Base-by-base conservation (phyloP, 495 filamentous ascomycete species). In the Penicillium antarcticum region DNA sequence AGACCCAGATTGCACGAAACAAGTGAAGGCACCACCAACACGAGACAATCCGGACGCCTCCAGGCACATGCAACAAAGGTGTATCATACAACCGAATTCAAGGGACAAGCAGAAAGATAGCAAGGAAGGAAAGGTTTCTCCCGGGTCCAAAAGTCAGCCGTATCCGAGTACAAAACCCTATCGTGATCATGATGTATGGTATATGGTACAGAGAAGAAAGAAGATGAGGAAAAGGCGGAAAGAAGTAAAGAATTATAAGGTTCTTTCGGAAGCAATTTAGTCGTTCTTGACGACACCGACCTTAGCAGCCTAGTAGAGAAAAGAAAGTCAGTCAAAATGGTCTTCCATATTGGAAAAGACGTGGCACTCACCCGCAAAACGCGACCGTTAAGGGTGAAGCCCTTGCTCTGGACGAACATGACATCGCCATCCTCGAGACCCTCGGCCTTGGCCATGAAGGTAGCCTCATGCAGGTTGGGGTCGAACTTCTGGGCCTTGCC, bases 401-500 rank as follows among this genome's bases (percentile, higher is more conserved):
- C 94, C 78, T 96, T 97, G 78, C 89, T 88, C 80, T 96, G 91
- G 26, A 87, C 88, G 67, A 87, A 84, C 73, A 97, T 92, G 53
- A 96, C 88, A 37, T 83, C 87, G 62, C 91, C 91, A 60, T 97
- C 80, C 71, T 96, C 89, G 79, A 92, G 91, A 44, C 77, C 88
- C 23, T 81, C 76, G 73, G 88, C 80, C 50, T 88, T 88, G 10
- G 89, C 81, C 85, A 91, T 88, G 76, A 97, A 98, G 24, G 87
- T 91, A 37, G 94, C 94, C 78, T 98, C 94, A 70, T 97, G 94
- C 67, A 87, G 76, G 69, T 97, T 96, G 45, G 94, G 92, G 76
- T 98, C 86, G 76, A 98, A 98, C 72, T 84, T 85, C 62, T 74
- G 71, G 39, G 65, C 19, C 62, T 79, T 73, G 39, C 71, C 75